Base-by-base conservation (phyloP, 306 rosid species). In the Glycine soja region DNA sequence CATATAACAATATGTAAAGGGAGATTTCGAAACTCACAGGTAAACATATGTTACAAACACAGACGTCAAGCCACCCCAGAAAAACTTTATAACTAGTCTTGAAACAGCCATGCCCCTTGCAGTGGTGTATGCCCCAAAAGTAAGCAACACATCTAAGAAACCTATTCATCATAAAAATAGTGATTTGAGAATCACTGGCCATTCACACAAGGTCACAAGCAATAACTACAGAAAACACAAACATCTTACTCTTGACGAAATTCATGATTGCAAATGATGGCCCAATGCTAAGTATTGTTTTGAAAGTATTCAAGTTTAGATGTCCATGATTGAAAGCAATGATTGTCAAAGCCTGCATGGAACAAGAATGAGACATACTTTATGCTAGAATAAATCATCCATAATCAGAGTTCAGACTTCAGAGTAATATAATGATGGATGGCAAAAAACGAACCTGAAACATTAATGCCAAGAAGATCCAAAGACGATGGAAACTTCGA, bases 41-140 rank as follows among this genome's bases (percentile, higher is more conserved):
- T 93, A 95, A 59, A 95, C 47, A 83, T 91, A 95, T 43, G 92
- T 91, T 80, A 95, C 90, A 72, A 77, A 74, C 8, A 52, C 92
- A 11, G 99, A 95, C 87, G 82, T 84, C 90, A 89, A 89, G 80
- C 96, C 97, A 85, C 92, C 89, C 97, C 97, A 95, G 85, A 95
- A 90, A 73, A 95, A 95, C 86, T 91, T 90, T 86, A 95, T 95
- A 62, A 93, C 94, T 72, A 93, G 76, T 86, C 98, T 93, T 77
- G 99, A 95, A 84, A 95, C 88, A 77, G 99, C 99, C 99, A 95
- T 93, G 82, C 94, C 99, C 89, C 99, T 89, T 80, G 99, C 98
- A 56, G 94, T 86, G 30, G 84, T 82, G 90, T 95, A 93, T 16
- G 99, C 97, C 81, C 99, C 99, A 88, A 88, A 95, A 85, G 92